Evolutionary conservation across 2,329 filamentous ascomycete genomes (phyloP), one percentile per base, ranked within the genome.

Genomic region (Dothidotthia symphoricarpi): DNA sequence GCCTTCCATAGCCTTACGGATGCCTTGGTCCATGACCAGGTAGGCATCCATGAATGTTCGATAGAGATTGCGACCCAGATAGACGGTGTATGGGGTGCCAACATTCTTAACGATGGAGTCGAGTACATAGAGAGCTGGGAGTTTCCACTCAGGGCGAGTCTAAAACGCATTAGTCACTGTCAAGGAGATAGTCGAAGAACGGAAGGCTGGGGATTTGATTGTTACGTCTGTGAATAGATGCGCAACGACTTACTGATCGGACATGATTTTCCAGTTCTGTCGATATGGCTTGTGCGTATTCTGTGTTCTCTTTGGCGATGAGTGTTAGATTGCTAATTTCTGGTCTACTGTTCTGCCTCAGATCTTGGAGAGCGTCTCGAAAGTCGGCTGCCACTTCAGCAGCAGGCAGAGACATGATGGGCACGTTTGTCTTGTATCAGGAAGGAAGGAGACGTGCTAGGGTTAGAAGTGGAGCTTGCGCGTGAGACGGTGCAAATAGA

Each of bases 71-170:
- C 88, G 84, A 35, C 90, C 88, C 50, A 98, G 86, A 67, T 95
- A 97, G 10, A 97, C 77, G 0, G 91, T 97, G 69, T 98, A 98
- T 6, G 93, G 93, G 1, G 91, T 96, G 45, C 93, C 93, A 46
- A 98, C 89, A 73, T 98, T 97, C 70, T 98, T 98, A 63, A 95
- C 90, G 45, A 98, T 91, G 12, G 91, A 97, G 70, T 98, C 93
- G 61, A 98, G 83, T 51, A 98, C 88, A 70, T 97, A 98, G 17
- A 98, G 77, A n/a, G 93, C 88, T 13, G 93, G 90, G 3, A 98
- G 75, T 63, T 97, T 98, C 67, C 89, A 90, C 45, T 82, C 78
- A 26, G 93, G 89, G 30, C 88, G 81, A 37, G 86, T 88, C 93
- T 98, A 69, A n/a, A n/a, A 14, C 38, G 28, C 30, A 38, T 57